Evolutionary conservation across 352 stramenopile species (phyloP).

Genomic region (Phytophthora meadii): DNA sequence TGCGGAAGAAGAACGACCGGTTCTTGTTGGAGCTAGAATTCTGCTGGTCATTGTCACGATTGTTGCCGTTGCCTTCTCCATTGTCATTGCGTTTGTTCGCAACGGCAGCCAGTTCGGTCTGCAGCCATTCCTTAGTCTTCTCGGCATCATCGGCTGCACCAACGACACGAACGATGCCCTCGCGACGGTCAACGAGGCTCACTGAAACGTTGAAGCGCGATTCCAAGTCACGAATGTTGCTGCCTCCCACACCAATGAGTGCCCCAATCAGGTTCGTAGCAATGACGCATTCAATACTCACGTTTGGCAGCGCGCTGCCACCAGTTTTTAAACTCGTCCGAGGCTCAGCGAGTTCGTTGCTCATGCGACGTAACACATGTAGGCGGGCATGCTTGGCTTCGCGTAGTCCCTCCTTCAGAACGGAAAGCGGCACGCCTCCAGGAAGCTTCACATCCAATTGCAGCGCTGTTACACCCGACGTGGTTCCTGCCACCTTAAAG

Average conservation of each 20-base stretch:
- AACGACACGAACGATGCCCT: slow-evolving; percentile 91
- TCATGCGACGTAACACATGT: slow-evolving; percentile 90
- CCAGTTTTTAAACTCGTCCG: slow-evolving; percentile 61
- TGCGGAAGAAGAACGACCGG: slow-evolving; percentile 74
- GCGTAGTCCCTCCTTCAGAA: slow-evolving; percentile 89
- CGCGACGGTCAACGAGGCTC: slow-evolving; percentile 80
- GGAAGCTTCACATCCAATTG: slow-evolving; percentile 97
- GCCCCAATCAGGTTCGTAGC: slow-evolving; percentile 60
- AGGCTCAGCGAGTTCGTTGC: slow-evolving; percentile 64
- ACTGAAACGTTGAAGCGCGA: slow-evolving; percentile 62
- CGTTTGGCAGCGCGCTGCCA: slow-evolving; percentile 39
- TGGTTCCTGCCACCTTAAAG: slow-evolving; percentile 96
- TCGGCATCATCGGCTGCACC: slow-evolving; percentile 74
- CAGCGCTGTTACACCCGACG: slow-evolving; percentile 93
- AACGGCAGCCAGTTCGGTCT: slow-evolving; percentile 43
- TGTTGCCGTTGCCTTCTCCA: slow-evolving; percentile 20
- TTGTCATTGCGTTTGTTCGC: slow-evolving; percentile 14
- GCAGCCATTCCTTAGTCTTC: slow-evolving; percentile 79
- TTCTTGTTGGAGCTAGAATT: slow-evolving; percentile 20
- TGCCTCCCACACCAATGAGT: slow-evolving; percentile 79
- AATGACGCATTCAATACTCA: slow-evolving; percentile 71
- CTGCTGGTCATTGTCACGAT: slow-evolving; percentile 20
- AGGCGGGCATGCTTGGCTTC: slow-evolving; percentile 82
- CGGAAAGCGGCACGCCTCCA: slow-evolving; percentile 83
- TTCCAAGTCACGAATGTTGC: slow-evolving; percentile 81